phyloP scores from a whole-genome alignment of 805 yeast species.

The Yamadazyma olivae region DNA sequence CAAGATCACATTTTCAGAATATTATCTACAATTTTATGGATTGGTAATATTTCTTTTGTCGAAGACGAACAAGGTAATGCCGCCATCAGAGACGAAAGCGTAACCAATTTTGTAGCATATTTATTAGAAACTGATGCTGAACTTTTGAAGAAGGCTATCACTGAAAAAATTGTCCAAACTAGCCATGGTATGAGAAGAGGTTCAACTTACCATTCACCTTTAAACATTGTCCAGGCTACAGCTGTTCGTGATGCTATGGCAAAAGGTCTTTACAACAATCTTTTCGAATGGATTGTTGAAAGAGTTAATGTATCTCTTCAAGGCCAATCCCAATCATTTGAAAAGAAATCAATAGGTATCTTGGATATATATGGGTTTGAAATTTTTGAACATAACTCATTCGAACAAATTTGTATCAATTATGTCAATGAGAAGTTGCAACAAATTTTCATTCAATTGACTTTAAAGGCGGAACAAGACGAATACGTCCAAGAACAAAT shows the following conservation, averaged over 20 bases:
- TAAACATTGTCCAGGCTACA: slow-evolving; percentile 87
- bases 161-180: slow-evolving; percentile 85
- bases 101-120: slow-evolving; percentile 94
- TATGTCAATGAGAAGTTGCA: slow-evolving; percentile 94
- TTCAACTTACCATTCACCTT: slow-evolving; percentile 90
- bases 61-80: slow-evolving; percentile 90
- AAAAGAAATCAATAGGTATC: slow-evolving; percentile 78
- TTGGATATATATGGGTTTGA: slow-evolving; percentile 96
- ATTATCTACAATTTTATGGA: slow-evolving; percentile 85
- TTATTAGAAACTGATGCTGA: slow-evolving; percentile 75
- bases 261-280: slow-evolving; percentile 86
- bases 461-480: slow-evolving; percentile 95
- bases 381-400: slow-evolving; percentile 90
- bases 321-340: slow-evolving; percentile 31
- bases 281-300: slow-evolving; percentile 95
- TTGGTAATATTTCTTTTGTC: slow-evolving; percentile 83
- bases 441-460: slow-evolving; percentile 93
- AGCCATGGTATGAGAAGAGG: slow-evolving; percentile 88
- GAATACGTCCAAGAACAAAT: slow-evolving; percentile 94
- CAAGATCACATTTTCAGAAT: slow-evolving; percentile 88
- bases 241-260: slow-evolving; percentile 96
- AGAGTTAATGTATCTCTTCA: slow-evolving; percentile 78
- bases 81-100: slow-evolving; percentile 75
- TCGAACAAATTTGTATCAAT: slow-evolving; percentile 93
- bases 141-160: slow-evolving; percentile 61